Evolutionary conservation across 2,329 filamentous ascomycete species (phyloP), one percentile per base, ranked within the genome.

Genomic region (Pseudogymnoascus sp.): DNA sequence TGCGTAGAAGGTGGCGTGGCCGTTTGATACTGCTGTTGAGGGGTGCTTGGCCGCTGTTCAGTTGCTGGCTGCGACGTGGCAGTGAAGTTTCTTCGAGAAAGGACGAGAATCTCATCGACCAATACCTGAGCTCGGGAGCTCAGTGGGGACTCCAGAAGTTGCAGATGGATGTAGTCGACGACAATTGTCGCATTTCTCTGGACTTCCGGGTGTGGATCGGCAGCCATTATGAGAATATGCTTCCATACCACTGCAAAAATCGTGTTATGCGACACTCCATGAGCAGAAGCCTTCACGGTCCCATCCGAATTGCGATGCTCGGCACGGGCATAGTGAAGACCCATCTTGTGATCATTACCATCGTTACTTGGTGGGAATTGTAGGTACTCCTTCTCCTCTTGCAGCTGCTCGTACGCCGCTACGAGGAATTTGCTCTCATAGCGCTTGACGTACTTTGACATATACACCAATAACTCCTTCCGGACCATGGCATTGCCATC

Each of bases 181-280:
- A 97, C 86, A n/a, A 88, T 80, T 5, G 85, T 86, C 8, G 91
- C 93, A 71, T 94, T 89, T 65, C 88, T 83, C 64, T 95, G 89
- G 34, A 97, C 90, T 70, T 97, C 93, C 1, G 93, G 91, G 70
- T 97, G 92, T 39, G 94, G 93, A 70, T 99, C 94, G 16, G 96
- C 90, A 47, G 91, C 93, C 73, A 97, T 81, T 64, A 96, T 90
- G 62, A 97, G 78, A 43, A 95, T 81, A 69, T 97, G 90, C 72
- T 96, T 94, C 94, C 94, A 99, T 64, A 95, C 88, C 1, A 92
- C 89, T 30, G 92, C 88, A 72, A 95, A 97, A 16, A 96, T 89
- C 0, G 91, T 96, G 70, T 96, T 94, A 65, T 90, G 86, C 11
- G 92, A 91, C 9, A 90, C 74, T 1, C 84, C 82, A 47, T 84